A percentile compares a stretch with the other conserved stretches of the same genome.
phyloP scores from a whole-genome alignment of 768 basidiomycete genomes.

The Suillus luteus region DNA sequence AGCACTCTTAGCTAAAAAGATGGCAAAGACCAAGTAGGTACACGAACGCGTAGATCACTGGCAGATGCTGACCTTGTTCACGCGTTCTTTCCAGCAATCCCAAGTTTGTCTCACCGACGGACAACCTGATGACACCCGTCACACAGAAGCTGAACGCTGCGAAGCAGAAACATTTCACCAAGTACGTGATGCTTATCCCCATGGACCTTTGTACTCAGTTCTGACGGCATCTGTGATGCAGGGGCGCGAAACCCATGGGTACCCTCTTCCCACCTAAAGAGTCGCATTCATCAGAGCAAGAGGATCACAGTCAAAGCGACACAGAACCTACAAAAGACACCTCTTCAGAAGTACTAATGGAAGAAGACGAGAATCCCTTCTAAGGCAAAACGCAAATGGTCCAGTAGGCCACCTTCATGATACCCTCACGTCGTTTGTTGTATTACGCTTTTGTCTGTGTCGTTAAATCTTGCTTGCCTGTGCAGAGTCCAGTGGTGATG shows the following conservation, averaged over 20 bases:
- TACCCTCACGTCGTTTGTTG: conserved; percentile 27
- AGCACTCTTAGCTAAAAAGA: conserved; percentile 89
- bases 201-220: conserved; percentile 10
- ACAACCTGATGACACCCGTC: conserved; percentile 91
- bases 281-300: conserved; percentile 26
- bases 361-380: conserved; percentile 77
- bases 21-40: conserved; percentile 85
- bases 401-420: conserved; percentile 20
- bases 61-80: conserved; percentile 12
- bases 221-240: conserved; percentile 27
- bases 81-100: conserved; percentile 63
- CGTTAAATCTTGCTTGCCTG: conserved; percentile 29
- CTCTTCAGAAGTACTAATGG: conserved; percentile 33
- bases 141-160: conserved; percentile 90
- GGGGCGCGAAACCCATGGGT: conserved; percentile 61
- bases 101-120: conserved; percentile 88
- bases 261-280: conserved; percentile 58
- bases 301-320: conserved; percentile 39
- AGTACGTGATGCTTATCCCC: conserved; percentile 51
- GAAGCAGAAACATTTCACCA: conserved; percentile 91
- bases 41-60: not conserved
- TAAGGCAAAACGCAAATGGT: conserved; percentile 27
- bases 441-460: conserved; percentile 26
- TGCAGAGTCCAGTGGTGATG: conserved; percentile 7
- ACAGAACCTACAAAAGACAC: conserved; percentile 39